These are phyloP conservation scores for Solanum rostratum DNA, from an alignment of 257 asterid species.

Conservation along the genomic window DNA sequence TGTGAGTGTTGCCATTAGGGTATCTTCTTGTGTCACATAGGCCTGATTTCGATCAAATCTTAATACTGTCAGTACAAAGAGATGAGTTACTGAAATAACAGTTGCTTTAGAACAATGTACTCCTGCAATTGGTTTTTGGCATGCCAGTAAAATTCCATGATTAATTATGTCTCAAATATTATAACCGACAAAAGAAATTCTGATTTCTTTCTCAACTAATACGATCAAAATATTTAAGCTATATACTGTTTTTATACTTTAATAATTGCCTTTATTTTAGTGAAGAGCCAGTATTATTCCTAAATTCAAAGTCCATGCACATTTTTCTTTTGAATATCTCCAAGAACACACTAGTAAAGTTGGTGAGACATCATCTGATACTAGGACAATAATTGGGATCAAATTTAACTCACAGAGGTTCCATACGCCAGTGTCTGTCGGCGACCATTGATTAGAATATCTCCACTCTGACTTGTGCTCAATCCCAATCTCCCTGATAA, in stretches of 20 bases:
- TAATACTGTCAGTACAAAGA: background rate
- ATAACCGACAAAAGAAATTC: background rate
- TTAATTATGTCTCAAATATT: background rate
- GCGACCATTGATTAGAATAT: slow-evolving; percentile 11
- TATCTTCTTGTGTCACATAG: slow-evolving; percentile 17
- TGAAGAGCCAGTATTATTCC: background rate
- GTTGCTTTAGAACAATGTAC: too few relatives aligned
- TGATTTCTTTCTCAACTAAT: background rate
- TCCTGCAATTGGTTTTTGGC: background rate
- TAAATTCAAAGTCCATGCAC: background rate
- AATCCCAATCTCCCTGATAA: slow-evolving; percentile 8
- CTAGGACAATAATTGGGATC: background rate
- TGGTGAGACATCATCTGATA: background rate
- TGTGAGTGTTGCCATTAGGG: slow-evolving; percentile 4
- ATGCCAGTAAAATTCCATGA: background rate
- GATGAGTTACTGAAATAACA: background rate
- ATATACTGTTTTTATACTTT: too few relatives aligned
- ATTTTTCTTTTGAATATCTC: background rate
- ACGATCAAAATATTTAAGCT: too few relatives aligned
- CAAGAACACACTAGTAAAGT: background rate
- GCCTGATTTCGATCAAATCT: slow-evolving; percentile 4
- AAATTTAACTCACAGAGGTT: background rate
- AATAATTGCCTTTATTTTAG: background rate
- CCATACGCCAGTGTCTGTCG: slow-evolving; percentile 10
- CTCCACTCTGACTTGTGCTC: slow-evolving; percentile 12